Evolutionary conservation across 202 grass and related monocot genomes (phyloP).

Genomic region (Digitaria exilis): DNA sequence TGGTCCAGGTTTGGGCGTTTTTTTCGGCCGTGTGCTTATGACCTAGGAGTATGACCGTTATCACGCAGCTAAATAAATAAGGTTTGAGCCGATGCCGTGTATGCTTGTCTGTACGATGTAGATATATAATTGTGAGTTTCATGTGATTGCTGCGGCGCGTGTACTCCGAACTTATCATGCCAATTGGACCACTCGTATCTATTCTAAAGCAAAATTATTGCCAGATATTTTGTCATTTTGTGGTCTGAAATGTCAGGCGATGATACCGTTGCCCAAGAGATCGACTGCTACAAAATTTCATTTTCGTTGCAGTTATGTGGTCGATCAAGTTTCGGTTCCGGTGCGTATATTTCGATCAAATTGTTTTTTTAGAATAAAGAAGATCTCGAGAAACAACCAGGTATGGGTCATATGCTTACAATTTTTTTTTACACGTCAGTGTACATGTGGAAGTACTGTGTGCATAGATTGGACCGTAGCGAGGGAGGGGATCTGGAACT

Average conservation of each 20-base stretch:
- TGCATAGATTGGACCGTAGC: background rate
- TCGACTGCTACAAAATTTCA: background rate
- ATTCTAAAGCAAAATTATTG: constrained; percentile 29
- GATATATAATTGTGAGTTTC: constrained; percentile 37
- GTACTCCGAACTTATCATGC: constrained; percentile 16
- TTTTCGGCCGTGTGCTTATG: background rate
- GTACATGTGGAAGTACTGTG: background rate
- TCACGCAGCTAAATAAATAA: constrained; percentile 50
- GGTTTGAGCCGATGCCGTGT: constrained; percentile 30
- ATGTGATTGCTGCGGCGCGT: constrained; percentile 28
- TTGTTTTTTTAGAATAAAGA: background rate
- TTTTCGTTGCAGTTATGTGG: background rate
- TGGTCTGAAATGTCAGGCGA: constrained; percentile 11
- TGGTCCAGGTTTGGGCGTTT: background rate
- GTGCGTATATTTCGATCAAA: background rate
- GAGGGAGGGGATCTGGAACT: background rate
- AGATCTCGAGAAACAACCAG: background rate
- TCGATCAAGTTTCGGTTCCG: background rate
- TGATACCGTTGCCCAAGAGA: background rate
- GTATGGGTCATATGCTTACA: background rate
- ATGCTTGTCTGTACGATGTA: constrained; percentile 43
- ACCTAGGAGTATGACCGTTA: constrained; percentile 23
- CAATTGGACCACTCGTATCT: constrained; percentile 12
- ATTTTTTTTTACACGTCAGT: constrained; percentile 3
- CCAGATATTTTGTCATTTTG: constrained; percentile 24